These are phyloP conservation scores for Bruguiera hainesii DNA, from an alignment of 441 rosid species.

Conservation along the genomic window DNA sequence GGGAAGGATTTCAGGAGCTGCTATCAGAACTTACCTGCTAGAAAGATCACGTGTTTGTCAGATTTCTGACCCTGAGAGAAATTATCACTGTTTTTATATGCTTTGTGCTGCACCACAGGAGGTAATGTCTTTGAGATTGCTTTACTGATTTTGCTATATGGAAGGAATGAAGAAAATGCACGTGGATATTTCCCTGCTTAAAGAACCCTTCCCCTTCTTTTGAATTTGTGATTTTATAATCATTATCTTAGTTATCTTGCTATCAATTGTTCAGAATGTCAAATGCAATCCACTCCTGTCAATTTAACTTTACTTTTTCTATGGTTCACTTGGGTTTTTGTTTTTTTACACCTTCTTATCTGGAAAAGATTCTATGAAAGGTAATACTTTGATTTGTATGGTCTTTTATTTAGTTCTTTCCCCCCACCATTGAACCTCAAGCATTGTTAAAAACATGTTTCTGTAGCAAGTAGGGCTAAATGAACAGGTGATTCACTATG, in stretches of 20 bases:
- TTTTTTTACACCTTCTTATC: too few species aligned
- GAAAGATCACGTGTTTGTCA: constrained; percentile 99
- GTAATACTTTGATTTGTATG: too few species aligned
- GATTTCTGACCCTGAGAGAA: constrained; percentile 97
- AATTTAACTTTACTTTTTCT: too few species aligned
- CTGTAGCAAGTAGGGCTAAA: neutral
- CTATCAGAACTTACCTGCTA: constrained; percentile 90
- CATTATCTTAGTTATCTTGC: too few species aligned
- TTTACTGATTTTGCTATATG: neutral
- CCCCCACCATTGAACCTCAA: neutral
- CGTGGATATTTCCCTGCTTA: neutral
- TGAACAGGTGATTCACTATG: neutral
- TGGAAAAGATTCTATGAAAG: too few species aligned
- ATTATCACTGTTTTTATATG: constrained; percentile 99
- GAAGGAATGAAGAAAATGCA: constrained; percentile 1
- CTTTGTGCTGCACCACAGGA: constrained; percentile 93
- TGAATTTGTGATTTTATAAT: too few species aligned
- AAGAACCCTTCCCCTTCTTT: too few species aligned
- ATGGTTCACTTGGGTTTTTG: too few species aligned
- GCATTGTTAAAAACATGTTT: neutral
- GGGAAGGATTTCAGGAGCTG: constrained; percentile 98
- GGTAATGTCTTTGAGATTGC: constrained; percentile 41
- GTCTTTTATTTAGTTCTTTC: too few species aligned
- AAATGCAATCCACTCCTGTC: too few species aligned
- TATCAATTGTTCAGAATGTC: too few species aligned